These are phyloP conservation scores for Cercospora sp. DNA, from an alignment of 2,329 filamentous ascomycete species.

Conservation along the genomic window DNA sequence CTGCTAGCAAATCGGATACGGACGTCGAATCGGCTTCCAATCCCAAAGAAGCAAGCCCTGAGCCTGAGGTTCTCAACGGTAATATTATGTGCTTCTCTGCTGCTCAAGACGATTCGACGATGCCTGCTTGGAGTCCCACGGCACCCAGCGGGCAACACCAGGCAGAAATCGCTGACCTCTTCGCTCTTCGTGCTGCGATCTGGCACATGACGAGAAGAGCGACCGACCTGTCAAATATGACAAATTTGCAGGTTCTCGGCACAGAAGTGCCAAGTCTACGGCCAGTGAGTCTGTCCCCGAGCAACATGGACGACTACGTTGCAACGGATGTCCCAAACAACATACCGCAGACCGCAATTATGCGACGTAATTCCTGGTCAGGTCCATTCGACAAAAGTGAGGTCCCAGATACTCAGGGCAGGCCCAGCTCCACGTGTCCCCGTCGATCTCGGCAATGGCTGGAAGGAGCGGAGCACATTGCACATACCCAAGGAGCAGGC, in stretches of 20 bases:
- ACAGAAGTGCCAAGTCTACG: background rate
- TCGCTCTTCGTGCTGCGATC: background rate
- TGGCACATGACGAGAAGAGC: background rate
- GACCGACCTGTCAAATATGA: background rate
- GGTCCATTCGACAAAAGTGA: background rate
- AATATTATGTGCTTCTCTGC: background rate
- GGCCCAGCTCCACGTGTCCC: background rate
- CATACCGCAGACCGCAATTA: background rate
- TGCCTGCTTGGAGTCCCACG: background rate
- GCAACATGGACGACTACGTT: background rate
- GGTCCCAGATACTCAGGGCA: background rate
- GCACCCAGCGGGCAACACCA: background rate
- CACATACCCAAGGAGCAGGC: background rate
- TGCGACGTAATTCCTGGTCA: background rate
- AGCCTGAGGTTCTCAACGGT: background rate
- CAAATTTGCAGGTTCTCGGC: background rate
- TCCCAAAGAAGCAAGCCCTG: no score
- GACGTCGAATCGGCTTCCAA: no score
- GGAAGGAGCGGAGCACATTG: background rate
- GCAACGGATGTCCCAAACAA: background rate
- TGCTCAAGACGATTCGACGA: background rate
- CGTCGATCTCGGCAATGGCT: background rate
- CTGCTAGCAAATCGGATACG: background rate
- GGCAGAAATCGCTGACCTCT: background rate
- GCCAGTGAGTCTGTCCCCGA: background rate